Percentiles rank a stretch among this genome's conserved stretches.
phyloP scores from a whole-genome alignment of 345 rosid genomes.

The Aegle marmelos region DNA sequence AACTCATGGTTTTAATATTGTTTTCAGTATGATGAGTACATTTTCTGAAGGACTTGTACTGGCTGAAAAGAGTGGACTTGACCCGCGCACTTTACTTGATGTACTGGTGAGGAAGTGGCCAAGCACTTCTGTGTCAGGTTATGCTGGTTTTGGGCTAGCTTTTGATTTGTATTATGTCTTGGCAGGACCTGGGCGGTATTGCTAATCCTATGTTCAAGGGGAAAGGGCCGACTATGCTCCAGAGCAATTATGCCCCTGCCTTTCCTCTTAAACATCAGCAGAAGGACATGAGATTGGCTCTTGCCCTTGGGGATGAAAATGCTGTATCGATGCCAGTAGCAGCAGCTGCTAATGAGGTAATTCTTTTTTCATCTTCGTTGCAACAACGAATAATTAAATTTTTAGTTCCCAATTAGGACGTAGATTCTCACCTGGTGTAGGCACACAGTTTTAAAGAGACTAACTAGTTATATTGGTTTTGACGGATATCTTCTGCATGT shows the following conservation, averaged over 20 bases:
- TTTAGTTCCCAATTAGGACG: not conserved
- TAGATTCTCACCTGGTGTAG: not conserved
- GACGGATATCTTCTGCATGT: not conserved
- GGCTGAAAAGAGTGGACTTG: slow-evolving; percentile 75
- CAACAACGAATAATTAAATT: not conserved
- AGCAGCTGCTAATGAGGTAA: slow-evolving; percentile 91
- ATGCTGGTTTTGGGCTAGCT: not conserved
- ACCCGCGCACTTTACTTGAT: slow-evolving; percentile 66
- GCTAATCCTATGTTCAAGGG: slow-evolving; percentile 83
- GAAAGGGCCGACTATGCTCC: slow-evolving; percentile 84
- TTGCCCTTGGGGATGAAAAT: slow-evolving; percentile 94
- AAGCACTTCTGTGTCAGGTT: not conserved
- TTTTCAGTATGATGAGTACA: slow-evolving; percentile 77
- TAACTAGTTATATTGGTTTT: not conserved
- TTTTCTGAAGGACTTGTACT: slow-evolving; percentile 90
- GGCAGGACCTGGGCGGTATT: slow-evolving; percentile 78
- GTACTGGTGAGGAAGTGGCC: slow-evolving; percentile 57
- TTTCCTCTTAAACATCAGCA: slow-evolving; percentile 93
- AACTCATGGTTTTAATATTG: not conserved
- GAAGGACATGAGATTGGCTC: slow-evolving; percentile 92
- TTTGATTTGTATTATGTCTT: slow-evolving; percentile 9
- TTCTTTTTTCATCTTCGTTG: slow-evolving; percentile 9
- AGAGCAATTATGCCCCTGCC: slow-evolving; percentile 61
- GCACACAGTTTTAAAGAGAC: not conserved
- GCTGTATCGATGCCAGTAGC: slow-evolving; percentile 90